Percentiles rank a stretch among this genome's conserved stretches.
Conservation (phyloP, 371 early-diverging fungal genomes). For the Mortierella sp. region DNA sequence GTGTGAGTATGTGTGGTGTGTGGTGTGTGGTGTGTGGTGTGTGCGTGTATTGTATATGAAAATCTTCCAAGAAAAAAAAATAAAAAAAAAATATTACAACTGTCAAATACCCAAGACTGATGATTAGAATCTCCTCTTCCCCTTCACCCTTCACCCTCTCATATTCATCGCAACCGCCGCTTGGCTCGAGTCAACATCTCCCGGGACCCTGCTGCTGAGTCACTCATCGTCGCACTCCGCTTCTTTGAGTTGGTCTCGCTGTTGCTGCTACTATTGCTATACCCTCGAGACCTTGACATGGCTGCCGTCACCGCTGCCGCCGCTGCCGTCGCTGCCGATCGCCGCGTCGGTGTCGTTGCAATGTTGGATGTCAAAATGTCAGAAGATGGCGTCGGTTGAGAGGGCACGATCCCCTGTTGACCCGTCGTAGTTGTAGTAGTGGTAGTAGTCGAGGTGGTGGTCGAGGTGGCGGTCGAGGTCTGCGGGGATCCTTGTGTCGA, state of each 20-base stretch:
- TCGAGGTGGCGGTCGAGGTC: not conserved
- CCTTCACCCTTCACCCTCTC: not conserved
- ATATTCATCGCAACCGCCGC: slow-evolving; percentile 39
- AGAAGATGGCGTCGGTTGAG: slow-evolving; percentile 40
- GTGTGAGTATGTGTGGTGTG: no score
- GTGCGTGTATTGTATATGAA: no score
- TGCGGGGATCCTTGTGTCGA: not conserved
- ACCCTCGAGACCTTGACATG: slow-evolving; percentile 27
- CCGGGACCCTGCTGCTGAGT: slow-evolving; percentile 11
- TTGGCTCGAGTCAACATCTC: slow-evolving; percentile 32
- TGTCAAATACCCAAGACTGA: no score
- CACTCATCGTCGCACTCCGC: slow-evolving; percentile 17
- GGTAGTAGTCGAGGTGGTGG: slow-evolving; percentile 1
- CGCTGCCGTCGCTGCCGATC: slow-evolving; percentile 47
- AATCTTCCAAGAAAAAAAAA: no score
- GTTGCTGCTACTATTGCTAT: slow-evolving; percentile 17
- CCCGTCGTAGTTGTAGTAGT: not conserved
- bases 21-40: no score
- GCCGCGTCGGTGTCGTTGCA: slow-evolving; percentile 31
- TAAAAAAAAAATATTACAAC: no score
- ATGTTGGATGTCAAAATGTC: slow-evolving; percentile 44
- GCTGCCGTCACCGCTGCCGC: slow-evolving; percentile 42
- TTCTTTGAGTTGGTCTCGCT: slow-evolving; percentile 18
- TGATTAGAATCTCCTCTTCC: no score
- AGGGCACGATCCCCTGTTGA: not conserved